Evolutionary conservation across 2,329 filamentous ascomycete genomes (phyloP).

Genomic region (Penicillium sp.): DNA sequence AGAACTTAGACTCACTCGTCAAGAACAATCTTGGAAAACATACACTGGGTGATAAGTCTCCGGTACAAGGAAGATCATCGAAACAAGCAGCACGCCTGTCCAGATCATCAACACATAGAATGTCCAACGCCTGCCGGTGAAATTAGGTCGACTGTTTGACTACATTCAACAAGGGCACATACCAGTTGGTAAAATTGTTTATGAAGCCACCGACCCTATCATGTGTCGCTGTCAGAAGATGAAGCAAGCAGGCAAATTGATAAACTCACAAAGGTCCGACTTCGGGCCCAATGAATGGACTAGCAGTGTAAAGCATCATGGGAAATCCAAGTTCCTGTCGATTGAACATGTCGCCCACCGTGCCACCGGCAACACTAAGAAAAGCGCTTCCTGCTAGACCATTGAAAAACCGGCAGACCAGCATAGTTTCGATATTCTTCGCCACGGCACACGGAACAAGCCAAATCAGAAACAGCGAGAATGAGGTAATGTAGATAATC

Average conservation of each 20-base stretch:
- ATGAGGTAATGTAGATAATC: slow-evolving; percentile 76
- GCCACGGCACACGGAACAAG: slow-evolving; percentile 79
- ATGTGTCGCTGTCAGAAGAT: slow-evolving; percentile 33
- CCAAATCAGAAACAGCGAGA: slow-evolving; percentile 74
- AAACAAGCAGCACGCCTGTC: slow-evolving; percentile 63
- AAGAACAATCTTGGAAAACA: slow-evolving; percentile 8
- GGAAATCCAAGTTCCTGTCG: slow-evolving; percentile 70
- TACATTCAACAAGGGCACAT: not conserved
- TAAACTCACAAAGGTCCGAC: slow-evolving; percentile 52
- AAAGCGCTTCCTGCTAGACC: slow-evolving; percentile 53
- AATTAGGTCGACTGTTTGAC: slow-evolving; percentile 3
- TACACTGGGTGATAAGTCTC: slow-evolving; percentile 74
- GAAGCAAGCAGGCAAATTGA: slow-evolving; percentile 1
- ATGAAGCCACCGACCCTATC: slow-evolving; percentile 70
- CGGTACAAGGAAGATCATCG: slow-evolving; percentile 72
- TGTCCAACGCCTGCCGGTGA: slow-evolving; percentile 64
- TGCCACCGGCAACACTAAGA: slow-evolving; percentile 74
- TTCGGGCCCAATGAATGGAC: slow-evolving; percentile 59
- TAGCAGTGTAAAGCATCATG: slow-evolving; percentile 77
- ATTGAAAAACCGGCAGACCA: slow-evolving; percentile 72
- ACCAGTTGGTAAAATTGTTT: slow-evolving; percentile 70
- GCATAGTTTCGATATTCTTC: slow-evolving; percentile 76
- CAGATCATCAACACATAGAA: slow-evolving; percentile 86
- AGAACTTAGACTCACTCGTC: not conserved
- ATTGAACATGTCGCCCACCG: slow-evolving; percentile 76